Evolutionary conservation across 1,284 basidiomycete genomes (phyloP).

Genomic region (Malassezia pachydermatis): DNA sequence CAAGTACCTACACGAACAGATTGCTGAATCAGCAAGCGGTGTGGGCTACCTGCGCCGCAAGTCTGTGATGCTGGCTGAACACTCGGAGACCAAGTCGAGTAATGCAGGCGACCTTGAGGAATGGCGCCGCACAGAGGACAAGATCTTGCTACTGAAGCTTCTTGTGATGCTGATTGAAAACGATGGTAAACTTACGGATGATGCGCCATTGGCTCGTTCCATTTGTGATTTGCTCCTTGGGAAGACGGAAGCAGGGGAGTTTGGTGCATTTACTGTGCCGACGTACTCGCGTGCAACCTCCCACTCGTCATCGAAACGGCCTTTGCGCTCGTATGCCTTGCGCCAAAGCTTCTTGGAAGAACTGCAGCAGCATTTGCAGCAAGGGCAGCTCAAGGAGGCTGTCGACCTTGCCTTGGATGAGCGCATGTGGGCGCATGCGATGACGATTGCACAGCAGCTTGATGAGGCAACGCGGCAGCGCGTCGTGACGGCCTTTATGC

Average conservation of each 20-base stretch:
- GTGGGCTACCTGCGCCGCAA: conserved; percentile 34
- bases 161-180: conserved; percentile 38
- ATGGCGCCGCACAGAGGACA: conserved; percentile 35
- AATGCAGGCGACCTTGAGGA: conserved; percentile 20
- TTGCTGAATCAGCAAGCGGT: conserved; percentile 32
- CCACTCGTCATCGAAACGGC: conserved; percentile 9
- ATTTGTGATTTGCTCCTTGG: conserved; percentile 5
- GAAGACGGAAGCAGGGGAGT: background rate
- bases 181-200: conserved; percentile 29
- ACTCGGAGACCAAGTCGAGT: background rate
- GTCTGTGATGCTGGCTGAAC: background rate
- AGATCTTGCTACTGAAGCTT: conserved; percentile 33
- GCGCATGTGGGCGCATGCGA: conserved; percentile 87
- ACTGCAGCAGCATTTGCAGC: conserved; percentile 35
- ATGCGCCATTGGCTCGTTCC: background rate
- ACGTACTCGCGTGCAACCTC: conserved; percentile 10
- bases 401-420: conserved; percentile 78
- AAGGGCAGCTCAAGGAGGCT: conserved; percentile 75
- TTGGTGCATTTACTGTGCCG: conserved; percentile 13
- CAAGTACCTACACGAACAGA: conserved; percentile 35
- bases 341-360: conserved; percentile 30
- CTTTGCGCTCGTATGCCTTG: conserved; percentile 31
- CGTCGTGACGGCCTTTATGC: conserved; percentile 73
- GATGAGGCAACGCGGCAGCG: conserved; percentile 90
- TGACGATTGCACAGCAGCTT: conserved; percentile 84